Conservation (phyloP, 2,329 filamentous ascomycete genomes). For the Alternaria conjuncta region DNA sequence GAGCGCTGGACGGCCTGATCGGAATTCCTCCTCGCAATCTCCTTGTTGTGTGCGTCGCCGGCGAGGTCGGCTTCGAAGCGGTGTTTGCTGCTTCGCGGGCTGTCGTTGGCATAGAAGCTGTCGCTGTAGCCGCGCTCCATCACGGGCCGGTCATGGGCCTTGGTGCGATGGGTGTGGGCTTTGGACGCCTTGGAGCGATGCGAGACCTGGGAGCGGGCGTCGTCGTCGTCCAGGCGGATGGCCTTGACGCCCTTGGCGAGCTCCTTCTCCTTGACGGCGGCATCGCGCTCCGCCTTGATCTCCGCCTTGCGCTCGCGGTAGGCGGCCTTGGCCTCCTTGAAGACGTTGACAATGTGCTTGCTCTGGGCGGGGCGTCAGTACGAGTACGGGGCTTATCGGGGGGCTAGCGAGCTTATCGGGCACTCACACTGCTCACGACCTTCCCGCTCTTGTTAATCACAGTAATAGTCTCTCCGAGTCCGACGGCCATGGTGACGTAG, state of each 20-base stretch:
- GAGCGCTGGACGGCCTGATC: slow-evolving; percentile 39
- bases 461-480: slow-evolving; percentile 76
- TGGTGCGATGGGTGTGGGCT: slow-evolving; percentile 31
- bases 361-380: slow-evolving; percentile 63
- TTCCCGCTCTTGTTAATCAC: slow-evolving; percentile 92
- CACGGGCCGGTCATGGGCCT: slow-evolving; percentile 37
- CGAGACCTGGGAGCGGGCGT: slow-evolving; percentile 39
- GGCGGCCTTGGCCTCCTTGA: slow-evolving; percentile 87
- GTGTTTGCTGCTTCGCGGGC: slow-evolving; percentile 27
- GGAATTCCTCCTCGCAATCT: slow-evolving; percentile 54
- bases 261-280: slow-evolving; percentile 62
- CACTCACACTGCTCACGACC: slow-evolving; percentile 82
- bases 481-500: slow-evolving; percentile 48
- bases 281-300: slow-evolving; percentile 73
- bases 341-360: slow-evolving; percentile 87
- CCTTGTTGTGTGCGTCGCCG: slow-evolving; percentile 42
- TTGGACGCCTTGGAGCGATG: slow-evolving; percentile 36
- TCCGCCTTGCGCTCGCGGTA: slow-evolving; percentile 89
- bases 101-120: slow-evolving; percentile 53
- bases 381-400: slow-evolving; percentile 13
- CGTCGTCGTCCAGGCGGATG: slow-evolving; percentile 52
- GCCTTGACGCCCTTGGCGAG: slow-evolving; percentile 65
- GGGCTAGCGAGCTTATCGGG: slow-evolving; percentile 9
- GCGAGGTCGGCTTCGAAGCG: slow-evolving; percentile 43
- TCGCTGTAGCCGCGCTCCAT: slow-evolving; percentile 55